These are phyloP conservation scores for Candida qinlingensis DNA, from an alignment of 805 yeast species.

Conservation along the genomic window DNA sequence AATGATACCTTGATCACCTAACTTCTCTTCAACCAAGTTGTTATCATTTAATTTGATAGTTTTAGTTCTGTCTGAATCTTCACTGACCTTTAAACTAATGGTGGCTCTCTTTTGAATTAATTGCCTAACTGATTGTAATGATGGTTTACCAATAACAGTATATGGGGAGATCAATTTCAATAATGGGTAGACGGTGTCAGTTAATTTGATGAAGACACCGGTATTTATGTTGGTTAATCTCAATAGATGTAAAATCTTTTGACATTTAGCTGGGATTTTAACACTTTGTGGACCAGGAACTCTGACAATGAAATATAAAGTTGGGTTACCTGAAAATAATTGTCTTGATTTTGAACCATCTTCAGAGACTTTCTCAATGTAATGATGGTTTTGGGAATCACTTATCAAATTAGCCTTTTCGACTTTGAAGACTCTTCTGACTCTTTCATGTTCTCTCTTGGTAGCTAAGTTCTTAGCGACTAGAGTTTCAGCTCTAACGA, in stretches of 20 bases:
- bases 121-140: slow-evolving; percentile 66
- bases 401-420: slow-evolving; percentile 36
- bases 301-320: slow-evolving; percentile 62
- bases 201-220: slow-evolving; percentile 68
- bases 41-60: slow-evolving; percentile 62
- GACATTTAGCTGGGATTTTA: slow-evolving; percentile 60
- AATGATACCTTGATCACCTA: slow-evolving; percentile 64
- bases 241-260: slow-evolving; percentile 51
- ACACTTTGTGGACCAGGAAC: slow-evolving; percentile 60
- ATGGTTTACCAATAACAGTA: slow-evolving; percentile 68
- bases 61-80: slow-evolving; percentile 25
- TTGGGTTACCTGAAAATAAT: slow-evolving; percentile 37
- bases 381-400: slow-evolving; percentile 23
- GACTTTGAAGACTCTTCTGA: slow-evolving; percentile 53
- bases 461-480: slow-evolving; percentile 62
- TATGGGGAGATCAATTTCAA: slow-evolving; percentile 68
- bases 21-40: slow-evolving; percentile 64
- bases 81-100: slow-evolving; percentile 34
- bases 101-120: slow-evolving; percentile 74
- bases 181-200: slow-evolving; percentile 53
- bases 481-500: slow-evolving; percentile 69
- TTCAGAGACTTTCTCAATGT: slow-evolving; percentile 27
- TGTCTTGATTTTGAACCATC: slow-evolving; percentile 31
- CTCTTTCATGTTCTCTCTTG: slow-evolving; percentile 62
- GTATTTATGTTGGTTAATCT: slow-evolving; percentile 56